Conservation (phyloP, 2,329 filamentous ascomycete genomes). For the Calonectria honghensis region DNA sequence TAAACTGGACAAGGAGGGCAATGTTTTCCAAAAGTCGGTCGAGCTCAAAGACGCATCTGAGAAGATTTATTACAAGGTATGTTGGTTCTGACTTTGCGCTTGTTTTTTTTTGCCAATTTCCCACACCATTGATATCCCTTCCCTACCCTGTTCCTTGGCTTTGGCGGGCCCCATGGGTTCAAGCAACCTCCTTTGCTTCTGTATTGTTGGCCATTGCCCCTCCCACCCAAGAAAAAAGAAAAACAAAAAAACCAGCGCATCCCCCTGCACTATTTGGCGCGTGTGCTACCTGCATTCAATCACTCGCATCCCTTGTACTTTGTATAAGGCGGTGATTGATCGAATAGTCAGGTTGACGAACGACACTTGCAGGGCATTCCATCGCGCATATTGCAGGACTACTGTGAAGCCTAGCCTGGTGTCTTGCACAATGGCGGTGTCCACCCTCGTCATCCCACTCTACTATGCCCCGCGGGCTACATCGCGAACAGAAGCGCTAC, state of each 20-base stretch:
- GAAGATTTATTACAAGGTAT: conserved; percentile 97
- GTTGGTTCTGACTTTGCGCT: conserved; percentile 54
- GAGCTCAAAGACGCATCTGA: conserved; percentile 77
- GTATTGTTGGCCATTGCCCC: conserved; percentile 9
- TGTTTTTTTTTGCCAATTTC: conserved; percentile 15
- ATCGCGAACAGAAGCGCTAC: conserved; percentile 41
- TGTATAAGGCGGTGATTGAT: conserved; percentile 37
- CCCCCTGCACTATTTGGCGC: conserved; percentile 33
- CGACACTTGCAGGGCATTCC: conserved; percentile 44
- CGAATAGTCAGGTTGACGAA: conserved; percentile 34
- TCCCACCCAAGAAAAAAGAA: conserved; percentile 16
- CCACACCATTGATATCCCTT: conserved; percentile 25
- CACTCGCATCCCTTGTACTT: conserved; percentile 43
- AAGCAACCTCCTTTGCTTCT: conserved; percentile 26
- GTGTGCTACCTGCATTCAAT: conserved; percentile 41
- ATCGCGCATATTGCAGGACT: conserved; percentile 48
- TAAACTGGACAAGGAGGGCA: conserved; percentile 84
- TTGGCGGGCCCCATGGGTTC: conserved; percentile 29
- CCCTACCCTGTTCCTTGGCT: conserved; percentile 27
- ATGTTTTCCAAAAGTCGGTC: conserved; percentile 87
- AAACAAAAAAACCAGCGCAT: conserved; percentile 21
- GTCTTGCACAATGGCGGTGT: conserved; percentile 50
- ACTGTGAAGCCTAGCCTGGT: conserved; percentile 51
- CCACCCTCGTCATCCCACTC: conserved; percentile 48
- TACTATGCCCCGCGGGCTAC: conserved; percentile 41